phyloP scores from a whole-genome alignment of 1,139 yeast species.

The Spathaspora sp. region DNA sequence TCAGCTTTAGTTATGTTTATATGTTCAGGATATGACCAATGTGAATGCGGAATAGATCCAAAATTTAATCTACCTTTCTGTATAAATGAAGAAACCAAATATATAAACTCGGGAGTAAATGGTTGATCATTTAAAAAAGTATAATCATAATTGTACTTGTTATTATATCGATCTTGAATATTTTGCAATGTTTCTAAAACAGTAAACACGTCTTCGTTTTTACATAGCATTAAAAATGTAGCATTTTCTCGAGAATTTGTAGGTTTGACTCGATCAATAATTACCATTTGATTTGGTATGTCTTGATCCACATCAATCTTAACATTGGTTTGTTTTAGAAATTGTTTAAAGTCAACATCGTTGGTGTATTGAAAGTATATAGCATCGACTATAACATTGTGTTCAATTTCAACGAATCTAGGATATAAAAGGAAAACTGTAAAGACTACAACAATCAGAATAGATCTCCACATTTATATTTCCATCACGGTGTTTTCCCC shows the following conservation, averaged over 20 bases:
- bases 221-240: conserved; percentile 69
- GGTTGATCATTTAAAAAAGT: conserved; percentile 36
- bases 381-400: background rate
- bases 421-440: background rate
- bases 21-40: conserved; percentile 35
- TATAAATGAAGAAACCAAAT: conserved; percentile 20
- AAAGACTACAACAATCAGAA: background rate
- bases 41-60: conserved; percentile 28
- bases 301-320: background rate
- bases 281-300: conserved; percentile 1
- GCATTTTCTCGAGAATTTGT: conserved; percentile 34
- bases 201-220: conserved; percentile 64
- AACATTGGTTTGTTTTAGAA: background rate
- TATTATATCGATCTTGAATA: conserved; percentile 73
- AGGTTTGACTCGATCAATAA: conserved; percentile 6
- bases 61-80: conserved; percentile 26
- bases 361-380: background rate
- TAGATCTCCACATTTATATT: background rate
- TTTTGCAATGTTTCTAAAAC: conserved; percentile 59
- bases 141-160: conserved; percentile 42
- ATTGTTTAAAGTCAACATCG: background rate
- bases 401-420: background rate
- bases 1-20: conserved; percentile 24
- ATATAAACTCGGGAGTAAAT: conserved; percentile 26
- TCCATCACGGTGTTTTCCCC: background rate